phyloP scores from a whole-genome alignment of 306 rosid species.

The Astragalus glycyphyllos region DNA sequence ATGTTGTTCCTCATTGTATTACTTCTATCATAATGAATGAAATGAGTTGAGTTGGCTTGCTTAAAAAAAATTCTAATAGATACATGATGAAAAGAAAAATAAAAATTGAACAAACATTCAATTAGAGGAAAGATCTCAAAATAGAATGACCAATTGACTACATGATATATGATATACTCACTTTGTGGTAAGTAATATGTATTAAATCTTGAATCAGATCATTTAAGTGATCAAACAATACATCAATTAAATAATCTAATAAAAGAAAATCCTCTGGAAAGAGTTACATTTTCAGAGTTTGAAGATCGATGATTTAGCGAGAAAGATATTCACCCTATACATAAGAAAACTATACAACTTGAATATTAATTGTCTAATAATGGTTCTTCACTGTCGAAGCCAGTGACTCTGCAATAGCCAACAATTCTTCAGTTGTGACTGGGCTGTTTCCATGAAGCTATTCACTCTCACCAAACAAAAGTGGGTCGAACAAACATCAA shows the following conservation, averaged over 20 bases:
- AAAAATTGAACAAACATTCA: no score
- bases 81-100: no score
- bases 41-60: no score
- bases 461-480: conserved; percentile 65
- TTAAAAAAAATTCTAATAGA: no score
- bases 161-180: no score
- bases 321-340: conserved; percentile 8
- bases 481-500: conserved; percentile 61
- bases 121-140: no score
- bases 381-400: conserved; percentile 32
- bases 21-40: no score
- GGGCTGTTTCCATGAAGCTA: conserved; percentile 53
- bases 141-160: no score
- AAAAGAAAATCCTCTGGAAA: background rate
- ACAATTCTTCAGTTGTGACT: conserved; percentile 73
- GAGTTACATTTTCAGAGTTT: background rate
- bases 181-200: no score
- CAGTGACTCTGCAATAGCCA: conserved; percentile 63
- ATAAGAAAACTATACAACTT: conserved; percentile 12
- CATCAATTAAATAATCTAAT: background rate
- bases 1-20: no score
- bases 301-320: background rate
- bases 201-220: background rate
- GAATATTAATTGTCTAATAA: background rate
- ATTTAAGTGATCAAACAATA: background rate